Evolutionary conservation across 441 rosid genomes (phyloP).

Genomic region (Flueggea neowawraea): DNA sequence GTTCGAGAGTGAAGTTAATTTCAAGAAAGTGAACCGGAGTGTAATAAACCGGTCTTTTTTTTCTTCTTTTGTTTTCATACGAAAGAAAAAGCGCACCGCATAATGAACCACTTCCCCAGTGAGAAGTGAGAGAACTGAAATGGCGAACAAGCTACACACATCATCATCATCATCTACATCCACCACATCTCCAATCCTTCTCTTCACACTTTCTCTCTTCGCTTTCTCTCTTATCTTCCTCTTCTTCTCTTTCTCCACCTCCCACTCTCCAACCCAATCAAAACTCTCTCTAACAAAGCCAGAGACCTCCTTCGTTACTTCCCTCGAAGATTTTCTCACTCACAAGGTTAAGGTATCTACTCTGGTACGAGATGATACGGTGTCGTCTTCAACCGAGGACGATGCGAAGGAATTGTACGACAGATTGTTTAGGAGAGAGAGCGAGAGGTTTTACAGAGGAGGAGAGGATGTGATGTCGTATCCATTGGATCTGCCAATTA

Average conservation of each 20-base stretch:
- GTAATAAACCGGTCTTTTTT: too few relatives aligned
- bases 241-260: conserved; percentile 21
- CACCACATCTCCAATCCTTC: conserved; percentile 44
- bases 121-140: too few relatives aligned
- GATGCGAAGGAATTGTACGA: conserved; percentile 45
- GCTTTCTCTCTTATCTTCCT: conserved; percentile 27
- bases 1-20: too few relatives aligned
- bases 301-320: conserved; percentile 65
- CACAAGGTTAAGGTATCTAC: conserved; percentile 19
- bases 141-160: conserved; percentile 17
- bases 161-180: conserved; percentile 16
- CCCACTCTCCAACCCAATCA: background rate
- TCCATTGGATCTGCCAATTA: conserved; percentile 53
- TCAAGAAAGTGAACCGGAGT: too few relatives aligned
- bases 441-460: conserved; percentile 32
- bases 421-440: conserved; percentile 36
- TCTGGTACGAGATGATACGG: conserved; percentile 40
- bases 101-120: too few relatives aligned
- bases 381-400: conserved; percentile 21
- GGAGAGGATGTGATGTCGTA: conserved; percentile 28
- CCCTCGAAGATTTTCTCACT: conserved; percentile 61
- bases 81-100: too few relatives aligned
- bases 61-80: too few relatives aligned
- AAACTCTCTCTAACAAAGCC: conserved; percentile 9
- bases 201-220: conserved; percentile 31